Evolutionary conservation across 192 early-diverging fungal species (phyloP).

Genomic region (Lobulomyces angularis): DNA sequence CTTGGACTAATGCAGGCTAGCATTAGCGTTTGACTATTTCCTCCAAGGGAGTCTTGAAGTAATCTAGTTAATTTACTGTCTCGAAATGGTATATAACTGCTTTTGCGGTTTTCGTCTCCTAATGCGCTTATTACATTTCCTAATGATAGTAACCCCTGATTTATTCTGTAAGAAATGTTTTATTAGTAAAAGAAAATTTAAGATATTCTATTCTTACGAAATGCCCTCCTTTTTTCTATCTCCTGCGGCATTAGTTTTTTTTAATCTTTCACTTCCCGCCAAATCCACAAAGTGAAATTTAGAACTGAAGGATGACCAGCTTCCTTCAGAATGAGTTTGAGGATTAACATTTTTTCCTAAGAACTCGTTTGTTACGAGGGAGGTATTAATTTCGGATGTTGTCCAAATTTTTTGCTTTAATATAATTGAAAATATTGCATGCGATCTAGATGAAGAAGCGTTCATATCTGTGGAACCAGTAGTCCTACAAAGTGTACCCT

Average conservation of each 20-base stretch:
- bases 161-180: no score
- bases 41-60: conserved; percentile 92
- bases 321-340: conserved; percentile 25
- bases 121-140: conserved; percentile 98
- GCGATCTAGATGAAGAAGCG: conserved; percentile 84
- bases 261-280: conserved; percentile 89
- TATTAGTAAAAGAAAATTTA: no score
- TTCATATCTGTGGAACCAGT: conserved; percentile 98
- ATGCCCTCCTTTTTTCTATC: conserved; percentile 93
- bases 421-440: conserved; percentile 91
- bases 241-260: conserved; percentile 83
- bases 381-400: conserved; percentile 1
- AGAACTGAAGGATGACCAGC: conserved; percentile 51
- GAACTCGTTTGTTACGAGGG: neutral
- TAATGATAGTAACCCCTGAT: conserved; percentile 84
- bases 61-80: conserved; percentile 94
- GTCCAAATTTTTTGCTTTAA: conserved; percentile 57
- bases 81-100: conserved; percentile 82
- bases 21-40: conserved; percentile 76
- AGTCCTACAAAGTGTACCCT: conserved; percentile 71
- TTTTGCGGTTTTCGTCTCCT: conserved; percentile 49
- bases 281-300: conserved; percentile 99
- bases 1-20: conserved; percentile 70
- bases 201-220: no score
- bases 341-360: conserved; percentile 1